A percentile compares a stretch with the other conserved stretches of the same genome.
phyloP scores from a whole-genome alignment of 768 basidiomycete genomes.

The Pleurotus eryngii region DNA sequence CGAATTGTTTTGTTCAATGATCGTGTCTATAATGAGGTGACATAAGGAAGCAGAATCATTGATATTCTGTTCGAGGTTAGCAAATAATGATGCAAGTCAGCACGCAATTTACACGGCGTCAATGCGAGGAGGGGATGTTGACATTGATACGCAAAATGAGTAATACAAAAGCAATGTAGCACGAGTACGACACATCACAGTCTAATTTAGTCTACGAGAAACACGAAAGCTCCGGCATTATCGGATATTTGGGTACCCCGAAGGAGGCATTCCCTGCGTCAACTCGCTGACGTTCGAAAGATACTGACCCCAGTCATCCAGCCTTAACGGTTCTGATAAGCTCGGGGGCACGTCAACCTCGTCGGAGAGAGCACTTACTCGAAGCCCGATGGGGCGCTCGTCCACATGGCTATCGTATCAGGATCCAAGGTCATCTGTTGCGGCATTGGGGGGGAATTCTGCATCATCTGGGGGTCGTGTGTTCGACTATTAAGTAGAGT shows the following conservation, averaged over 20 bases:
- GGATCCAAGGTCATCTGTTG: constrained; percentile 35
- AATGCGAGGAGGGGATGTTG: too few species aligned
- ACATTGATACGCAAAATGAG: too few species aligned
- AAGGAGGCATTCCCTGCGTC: constrained; percentile 19
- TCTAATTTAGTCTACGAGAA: too few species aligned
- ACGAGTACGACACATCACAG: too few species aligned
- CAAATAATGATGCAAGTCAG: too few species aligned
- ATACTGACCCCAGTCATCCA: constrained; percentile 42
- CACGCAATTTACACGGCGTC: too few species aligned
- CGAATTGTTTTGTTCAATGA: too few species aligned
- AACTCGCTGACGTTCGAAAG: constrained; percentile 37
- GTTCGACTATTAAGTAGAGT: neutral
- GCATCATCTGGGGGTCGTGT: constrained; percentile 8
- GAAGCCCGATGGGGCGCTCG: constrained; percentile 53
- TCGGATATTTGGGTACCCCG: neutral
- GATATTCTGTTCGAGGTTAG: too few species aligned
- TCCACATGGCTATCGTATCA: constrained; percentile 62
- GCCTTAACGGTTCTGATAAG: constrained; percentile 19
- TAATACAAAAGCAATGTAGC: too few species aligned
- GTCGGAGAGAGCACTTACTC: constrained; percentile 41
- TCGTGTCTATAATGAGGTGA: too few species aligned
- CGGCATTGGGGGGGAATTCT: constrained; percentile 16
- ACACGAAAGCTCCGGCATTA: neutral
- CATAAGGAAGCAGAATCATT: too few species aligned
- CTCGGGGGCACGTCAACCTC: neutral